These are phyloP conservation scores for Domatiomyces globalis DNA, from an alignment of 2,329 filamentous ascomycete species.

Conservation along the genomic window DNA sequence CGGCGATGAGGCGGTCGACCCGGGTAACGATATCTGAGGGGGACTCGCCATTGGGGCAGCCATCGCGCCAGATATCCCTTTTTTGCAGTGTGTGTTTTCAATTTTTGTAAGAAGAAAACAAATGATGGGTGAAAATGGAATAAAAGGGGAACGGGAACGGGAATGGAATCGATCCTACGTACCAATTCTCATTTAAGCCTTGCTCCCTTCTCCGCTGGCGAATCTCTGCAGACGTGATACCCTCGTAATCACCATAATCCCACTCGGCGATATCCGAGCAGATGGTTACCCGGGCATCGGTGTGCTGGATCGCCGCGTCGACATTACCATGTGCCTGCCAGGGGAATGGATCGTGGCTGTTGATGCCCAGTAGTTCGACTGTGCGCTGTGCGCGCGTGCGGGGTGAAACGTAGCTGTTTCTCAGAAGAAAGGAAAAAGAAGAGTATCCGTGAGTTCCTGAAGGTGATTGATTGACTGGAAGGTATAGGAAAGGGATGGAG, in stretches of 20 bases:
- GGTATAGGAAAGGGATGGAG: constrained; percentile 1
- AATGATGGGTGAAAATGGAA: too few relatives aligned
- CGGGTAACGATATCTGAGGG: constrained; percentile 59
- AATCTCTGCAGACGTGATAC: constrained; percentile 59
- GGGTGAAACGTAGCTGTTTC: constrained; percentile 62
- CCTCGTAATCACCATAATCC: constrained; percentile 82
- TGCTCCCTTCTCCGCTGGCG: constrained; percentile 41
- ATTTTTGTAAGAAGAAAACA: neutral
- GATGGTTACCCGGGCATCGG: constrained; percentile 48
- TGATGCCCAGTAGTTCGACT: constrained; percentile 73
- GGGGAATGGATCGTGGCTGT: constrained; percentile 53
- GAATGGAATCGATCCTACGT: neutral
- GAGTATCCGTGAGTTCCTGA: neutral
- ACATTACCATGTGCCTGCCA: constrained; percentile 42
- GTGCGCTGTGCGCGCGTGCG: constrained; percentile 72
- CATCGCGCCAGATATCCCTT: constrained; percentile 87
- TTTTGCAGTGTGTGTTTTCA: constrained; percentile 9
- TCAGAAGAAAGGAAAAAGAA: neutral
- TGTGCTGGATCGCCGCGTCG: constrained; percentile 32
- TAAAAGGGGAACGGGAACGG: too few relatives aligned
- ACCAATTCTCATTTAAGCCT: constrained; percentile 31
- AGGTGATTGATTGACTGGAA: constrained; percentile 1
- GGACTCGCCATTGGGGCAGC: constrained; percentile 72
- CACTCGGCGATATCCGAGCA: constrained; percentile 66
- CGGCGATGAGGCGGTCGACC: constrained; percentile 59